Percentiles rank a stretch among this genome's conserved stretches.
Conservation (phyloP, 768 basidiomycete species). For the Mycena albidolilacea region DNA sequence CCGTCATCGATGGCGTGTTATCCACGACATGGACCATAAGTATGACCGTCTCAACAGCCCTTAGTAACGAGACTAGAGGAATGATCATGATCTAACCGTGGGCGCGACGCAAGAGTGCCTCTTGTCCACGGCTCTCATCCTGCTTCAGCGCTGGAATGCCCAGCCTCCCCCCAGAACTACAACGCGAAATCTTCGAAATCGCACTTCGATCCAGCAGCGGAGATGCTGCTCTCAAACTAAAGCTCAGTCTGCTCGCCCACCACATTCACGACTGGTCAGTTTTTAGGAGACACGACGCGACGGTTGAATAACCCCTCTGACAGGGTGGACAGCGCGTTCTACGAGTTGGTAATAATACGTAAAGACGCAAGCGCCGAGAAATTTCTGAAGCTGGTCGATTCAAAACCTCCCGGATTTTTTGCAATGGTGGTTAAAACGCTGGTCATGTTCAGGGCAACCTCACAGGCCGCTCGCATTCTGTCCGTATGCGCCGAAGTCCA, state of each 20-base stretch:
- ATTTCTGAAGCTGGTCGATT: constrained; percentile 5
- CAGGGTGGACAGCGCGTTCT: constrained; percentile 18
- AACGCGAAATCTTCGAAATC: constrained; percentile 22
- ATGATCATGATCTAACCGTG: too few relatives aligned
- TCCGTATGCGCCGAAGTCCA: constrained; percentile 15
- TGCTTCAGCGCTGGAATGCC: background rate
- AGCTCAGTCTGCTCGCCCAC: constrained; percentile 17
- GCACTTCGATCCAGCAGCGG: background rate
- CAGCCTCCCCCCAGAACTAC: constrained; percentile 9
- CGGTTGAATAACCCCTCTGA: background rate
- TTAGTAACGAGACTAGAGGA: too few relatives aligned
- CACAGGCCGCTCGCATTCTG: constrained; percentile 2
- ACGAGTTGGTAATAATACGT: background rate
- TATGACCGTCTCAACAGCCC: too few relatives aligned
- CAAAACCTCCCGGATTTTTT: constrained; percentile 17
- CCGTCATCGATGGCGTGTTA: too few relatives aligned
- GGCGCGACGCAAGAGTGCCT: too few relatives aligned
- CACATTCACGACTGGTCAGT: constrained; percentile 25
- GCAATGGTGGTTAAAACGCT: constrained; percentile 1
- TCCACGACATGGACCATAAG: too few relatives aligned
- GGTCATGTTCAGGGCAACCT: background rate
- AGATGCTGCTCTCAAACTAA: constrained; percentile 10
- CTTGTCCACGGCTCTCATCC: too few relatives aligned
- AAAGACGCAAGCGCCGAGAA: background rate
- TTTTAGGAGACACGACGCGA: background rate